Evolutionary conservation across 148 eudicot genomes (phyloP).

Genomic region (Cornus kousa): DNA sequence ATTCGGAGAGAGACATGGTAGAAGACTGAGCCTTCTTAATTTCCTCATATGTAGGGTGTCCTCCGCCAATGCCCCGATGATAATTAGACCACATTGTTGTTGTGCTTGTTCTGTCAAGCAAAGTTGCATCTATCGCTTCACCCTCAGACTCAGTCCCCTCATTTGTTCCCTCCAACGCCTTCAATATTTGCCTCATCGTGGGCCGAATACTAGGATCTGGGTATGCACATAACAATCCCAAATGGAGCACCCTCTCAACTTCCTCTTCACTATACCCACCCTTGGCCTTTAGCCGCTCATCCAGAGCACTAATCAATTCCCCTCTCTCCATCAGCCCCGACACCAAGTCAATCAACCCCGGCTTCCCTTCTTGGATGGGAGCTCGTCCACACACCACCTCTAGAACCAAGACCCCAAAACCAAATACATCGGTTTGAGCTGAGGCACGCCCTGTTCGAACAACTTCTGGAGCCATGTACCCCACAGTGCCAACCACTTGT

Average conservation of each 20-base stretch:
- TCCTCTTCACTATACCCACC: background rate
- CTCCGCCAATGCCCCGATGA: background rate
- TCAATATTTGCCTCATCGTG: background rate
- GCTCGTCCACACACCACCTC: background rate
- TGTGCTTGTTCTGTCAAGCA: background rate
- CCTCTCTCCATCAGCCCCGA: background rate
- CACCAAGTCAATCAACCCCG: background rate
- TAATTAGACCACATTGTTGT: background rate
- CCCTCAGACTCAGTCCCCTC: background rate
- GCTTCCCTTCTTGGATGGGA: background rate
- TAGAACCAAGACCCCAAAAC: background rate
- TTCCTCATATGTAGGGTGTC: background rate
- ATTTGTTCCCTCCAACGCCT: background rate
- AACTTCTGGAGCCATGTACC: background rate
- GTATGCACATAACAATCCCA: background rate
- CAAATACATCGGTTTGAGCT: background rate
- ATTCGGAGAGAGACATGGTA: background rate
- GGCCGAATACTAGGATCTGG: background rate
- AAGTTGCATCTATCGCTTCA: background rate
- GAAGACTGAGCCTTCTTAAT: background rate
- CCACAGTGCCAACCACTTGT: background rate
- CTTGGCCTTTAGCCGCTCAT: background rate
- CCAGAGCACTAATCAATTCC: background rate
- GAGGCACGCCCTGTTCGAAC: background rate
- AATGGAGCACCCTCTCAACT: background rate